Conservation (phyloP, 352 stramenopile species). For the Phytophthora tubulina region DNA sequence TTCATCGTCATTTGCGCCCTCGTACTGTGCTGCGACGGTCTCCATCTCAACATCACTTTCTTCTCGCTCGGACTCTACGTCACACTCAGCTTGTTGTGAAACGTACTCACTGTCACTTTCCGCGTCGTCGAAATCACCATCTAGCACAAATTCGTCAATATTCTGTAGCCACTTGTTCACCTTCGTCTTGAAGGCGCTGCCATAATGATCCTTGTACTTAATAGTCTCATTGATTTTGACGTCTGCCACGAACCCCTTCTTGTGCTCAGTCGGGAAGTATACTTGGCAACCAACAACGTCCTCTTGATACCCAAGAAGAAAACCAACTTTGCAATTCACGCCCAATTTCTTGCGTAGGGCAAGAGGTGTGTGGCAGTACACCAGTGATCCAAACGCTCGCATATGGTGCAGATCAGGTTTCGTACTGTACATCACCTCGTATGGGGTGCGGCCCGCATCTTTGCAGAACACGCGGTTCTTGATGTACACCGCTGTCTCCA, state of each 20-base stretch:
- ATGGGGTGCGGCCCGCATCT: constrained; percentile 1
- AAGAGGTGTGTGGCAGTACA: constrained; percentile 4
- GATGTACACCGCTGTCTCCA: constrained; percentile 23
- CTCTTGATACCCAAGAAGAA: background rate
- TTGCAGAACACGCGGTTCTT: constrained; percentile 23
- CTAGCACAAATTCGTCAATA: background rate
- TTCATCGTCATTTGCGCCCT: background rate
- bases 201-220: background rate
- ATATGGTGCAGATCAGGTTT: constrained; percentile 24
- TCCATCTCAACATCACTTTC: background rate
- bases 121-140: background rate
- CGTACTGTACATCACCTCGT: constrained; percentile 11
- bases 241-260: background rate
- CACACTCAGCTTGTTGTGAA: no score
- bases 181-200: background rate
- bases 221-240: background rate
- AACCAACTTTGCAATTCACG: background rate
- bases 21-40: background rate
- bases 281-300: background rate
- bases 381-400: constrained; percentile 5
- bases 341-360: background rate
- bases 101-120: background rate
- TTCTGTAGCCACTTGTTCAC: background rate
- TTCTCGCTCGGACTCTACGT: background rate
- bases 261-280: background rate